Base-by-base conservation (phyloP, 208 protist genomes). In the Trypanosomatidae sp. region DNA sequence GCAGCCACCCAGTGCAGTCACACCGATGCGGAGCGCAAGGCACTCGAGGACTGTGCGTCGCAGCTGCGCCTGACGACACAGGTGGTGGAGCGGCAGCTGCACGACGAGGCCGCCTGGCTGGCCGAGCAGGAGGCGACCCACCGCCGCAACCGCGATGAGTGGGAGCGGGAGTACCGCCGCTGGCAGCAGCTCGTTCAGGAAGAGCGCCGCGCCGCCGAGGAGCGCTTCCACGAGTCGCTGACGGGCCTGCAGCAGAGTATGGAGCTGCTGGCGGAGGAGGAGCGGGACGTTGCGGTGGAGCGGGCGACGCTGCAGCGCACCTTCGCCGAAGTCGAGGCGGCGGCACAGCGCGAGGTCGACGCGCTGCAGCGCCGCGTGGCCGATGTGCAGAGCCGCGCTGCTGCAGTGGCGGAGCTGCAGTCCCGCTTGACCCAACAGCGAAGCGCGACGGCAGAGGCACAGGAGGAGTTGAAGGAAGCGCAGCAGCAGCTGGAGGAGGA, bases 101-200 rank as follows among this genome's bases (percentile, higher is more conserved):
- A 87, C 36, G 79, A 84, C 10, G 91, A 96, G 69, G 78, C 60
- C 25, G 22, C 75, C 13, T 96, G 91, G 91, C 68, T 94, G 12
- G 69, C 79, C 1, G 81, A 96, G 76, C 86, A 91, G 66, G 84
- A 93, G 79, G 62, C 83, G 1, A 66, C 62, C 19, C 80, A 89
- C 80, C 22, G 65, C 12, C 74, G 79, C 22, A 85, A 62, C 52
- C 72, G 79, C 10, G 79, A 76, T 3, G 86, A 87, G 64, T 96
- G 91, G 91, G 83, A 89, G 67, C 82, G 89, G 13, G 87, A 93
- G 74, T 89, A 94, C 73, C 76, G 84, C 15, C 85, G 83, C 10
- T 96, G 91, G 91, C 76, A 81, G 70, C 82, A 86, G 41, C 74
- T 87, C 49, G 88, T 91, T 47, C 76, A 91, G 71, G 72, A 82